These are phyloP conservation scores for Scedosporium boydii DNA, from an alignment of 2,329 filamentous ascomycete species.

Conservation along the genomic window DNA sequence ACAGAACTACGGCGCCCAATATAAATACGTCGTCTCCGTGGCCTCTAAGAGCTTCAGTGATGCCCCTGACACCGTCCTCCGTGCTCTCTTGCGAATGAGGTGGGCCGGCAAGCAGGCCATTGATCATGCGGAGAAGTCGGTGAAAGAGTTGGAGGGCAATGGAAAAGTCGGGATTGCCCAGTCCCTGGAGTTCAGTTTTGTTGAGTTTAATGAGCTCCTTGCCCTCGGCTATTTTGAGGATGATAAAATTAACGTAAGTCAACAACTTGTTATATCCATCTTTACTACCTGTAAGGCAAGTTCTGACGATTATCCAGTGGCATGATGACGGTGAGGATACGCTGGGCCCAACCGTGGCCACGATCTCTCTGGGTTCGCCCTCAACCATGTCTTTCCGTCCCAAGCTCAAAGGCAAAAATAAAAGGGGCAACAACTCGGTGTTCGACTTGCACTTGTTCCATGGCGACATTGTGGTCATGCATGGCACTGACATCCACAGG, in stretches of 20 bases:
- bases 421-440: constrained; percentile 12
- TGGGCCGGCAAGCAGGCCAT: constrained; percentile 42
- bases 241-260: constrained; percentile 44
- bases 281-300: neutral
- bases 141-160: neutral
- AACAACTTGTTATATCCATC: neutral
- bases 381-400: constrained; percentile 49
- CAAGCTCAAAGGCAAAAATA: constrained; percentile 29
- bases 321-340: constrained; percentile 59
- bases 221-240: constrained; percentile 53
- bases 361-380: constrained; percentile 48
- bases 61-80: constrained; percentile 37
- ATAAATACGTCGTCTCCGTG: constrained; percentile 54
- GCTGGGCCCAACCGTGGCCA: constrained; percentile 53
- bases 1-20: constrained; percentile 53
- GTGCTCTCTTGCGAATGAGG: constrained; percentile 40
- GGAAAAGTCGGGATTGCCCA: constrained; percentile 4
- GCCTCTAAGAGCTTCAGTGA: constrained; percentile 37
- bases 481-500: constrained; percentile 48
- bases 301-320: constrained; percentile 27
- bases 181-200: constrained; percentile 11
- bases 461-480: constrained; percentile 57
- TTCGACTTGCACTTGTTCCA: constrained; percentile 40
- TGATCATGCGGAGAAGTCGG: constrained; percentile 12
- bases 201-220: constrained; percentile 54